Evolutionary conservation across 163 green algal genomes (phyloP).

Genomic region (Chlorella variabilis): DNA sequence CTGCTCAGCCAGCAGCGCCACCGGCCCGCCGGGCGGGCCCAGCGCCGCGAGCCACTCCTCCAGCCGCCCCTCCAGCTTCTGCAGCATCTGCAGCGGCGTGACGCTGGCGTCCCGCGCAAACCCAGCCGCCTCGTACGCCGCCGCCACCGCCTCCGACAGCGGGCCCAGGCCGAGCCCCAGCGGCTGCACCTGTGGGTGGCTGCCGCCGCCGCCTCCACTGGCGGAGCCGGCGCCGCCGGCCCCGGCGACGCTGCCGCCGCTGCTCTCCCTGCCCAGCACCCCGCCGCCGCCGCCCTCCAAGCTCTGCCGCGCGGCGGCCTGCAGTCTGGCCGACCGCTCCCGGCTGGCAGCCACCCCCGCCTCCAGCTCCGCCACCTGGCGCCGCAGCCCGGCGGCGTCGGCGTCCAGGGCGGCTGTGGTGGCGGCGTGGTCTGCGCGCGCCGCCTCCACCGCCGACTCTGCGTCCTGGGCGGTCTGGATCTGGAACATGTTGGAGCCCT

Average conservation of each 20-base stretch:
- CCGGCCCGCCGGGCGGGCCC: neutral
- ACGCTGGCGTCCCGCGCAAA: conserved; percentile 25
- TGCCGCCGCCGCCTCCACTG: neutral
- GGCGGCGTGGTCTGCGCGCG: neutral
- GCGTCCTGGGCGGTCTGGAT: conserved; percentile 33
- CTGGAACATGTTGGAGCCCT: conserved; percentile 37
- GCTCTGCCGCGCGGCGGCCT: neutral
- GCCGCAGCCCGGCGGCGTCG: neutral
- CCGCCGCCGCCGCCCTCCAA: neutral
- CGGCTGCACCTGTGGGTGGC: neutral
- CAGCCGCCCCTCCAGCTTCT: conserved; percentile 22
- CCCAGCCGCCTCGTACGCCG: conserved; percentile 15
- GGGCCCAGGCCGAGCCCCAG: neutral
- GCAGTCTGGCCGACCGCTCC: neutral
- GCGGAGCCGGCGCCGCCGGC: too few relatives aligned
- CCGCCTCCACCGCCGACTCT: conserved; percentile 27
- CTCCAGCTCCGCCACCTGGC: conserved; percentile 21
- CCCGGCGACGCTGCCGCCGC: neutral
- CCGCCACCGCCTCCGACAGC: conserved; percentile 3
- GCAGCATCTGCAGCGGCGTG: conserved; percentile 38
- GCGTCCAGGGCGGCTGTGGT: neutral
- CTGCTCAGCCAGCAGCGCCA: conserved; percentile 20
- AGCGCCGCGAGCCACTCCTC: conserved; percentile 26
- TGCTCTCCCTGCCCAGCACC: neutral
- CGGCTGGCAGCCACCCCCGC: neutral